Base-by-base conservation (phyloP, 1,284 basidiomycete species). In the Dichomitus squalens region DNA sequence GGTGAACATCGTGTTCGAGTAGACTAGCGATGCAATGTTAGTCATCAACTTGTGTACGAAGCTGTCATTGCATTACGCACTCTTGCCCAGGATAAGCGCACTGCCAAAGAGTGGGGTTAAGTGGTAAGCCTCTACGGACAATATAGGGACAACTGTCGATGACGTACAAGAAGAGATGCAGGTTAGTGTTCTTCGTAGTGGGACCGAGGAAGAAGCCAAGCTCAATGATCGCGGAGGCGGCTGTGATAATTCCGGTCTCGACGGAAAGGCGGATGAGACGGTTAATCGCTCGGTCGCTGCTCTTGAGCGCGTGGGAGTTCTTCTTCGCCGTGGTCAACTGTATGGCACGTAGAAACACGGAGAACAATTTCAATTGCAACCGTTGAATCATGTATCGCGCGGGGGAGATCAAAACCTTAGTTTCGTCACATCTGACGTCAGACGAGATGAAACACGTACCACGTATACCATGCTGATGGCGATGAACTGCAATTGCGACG, bases 391-490 rank as follows among this genome's bases (percentile, higher is more conserved):
- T n/a, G n/a, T n/a, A n/a, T n/a, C n/a, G n/a, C n/a, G n/a, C n/a
- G n/a, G n/a, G n/a, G n/a, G n/a, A n/a, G n/a, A n/a, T n/a, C n/a
- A n/a, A n/a, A n/a, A n/a, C n/a, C n/a, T n/a, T n/a, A n/a, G n/a
- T n/a, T n/a, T n/a, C n/a, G n/a, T n/a, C n/a, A n/a, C n/a, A n/a
- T n/a, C n/a, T n/a, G n/a, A n/a, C n/a, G n/a, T 14, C 38, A 11
- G 21, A 7, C 27, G 40, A 23, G 3, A 4, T 4, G 33, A 20
- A 20, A 5, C 38, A 52, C 55, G 31, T 47, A 62, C 64, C 47
- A 63, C 18, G 36, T 52, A 57, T 2, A 57, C 64, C 64, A 66
- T 66, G 16, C 53, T 31, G 12, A 59, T 18, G 11, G 64, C 63
- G 34, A 66, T 66, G 21, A 60, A 12, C 29, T 55, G 40, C 7